Evolutionary conservation across 495 filamentous ascomycete genomes (phyloP).

Genomic region (Amniculicola lignicola): DNA sequence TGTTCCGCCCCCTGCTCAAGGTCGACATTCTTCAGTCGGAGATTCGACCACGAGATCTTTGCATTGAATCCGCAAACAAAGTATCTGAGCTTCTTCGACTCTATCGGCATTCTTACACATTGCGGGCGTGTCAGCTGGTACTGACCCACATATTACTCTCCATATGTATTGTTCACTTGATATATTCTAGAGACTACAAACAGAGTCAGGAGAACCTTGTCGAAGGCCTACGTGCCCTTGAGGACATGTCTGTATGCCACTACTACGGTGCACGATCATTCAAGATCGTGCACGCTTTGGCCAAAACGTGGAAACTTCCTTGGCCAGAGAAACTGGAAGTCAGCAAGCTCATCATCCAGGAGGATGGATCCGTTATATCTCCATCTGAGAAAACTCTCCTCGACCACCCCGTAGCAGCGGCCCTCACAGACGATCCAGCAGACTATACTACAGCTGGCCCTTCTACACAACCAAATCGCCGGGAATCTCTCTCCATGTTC

Average conservation of each 20-base stretch:
- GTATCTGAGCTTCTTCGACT: constrained; percentile 56
- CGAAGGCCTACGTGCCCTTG: constrained; percentile 48
- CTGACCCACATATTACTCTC: constrained; percentile 61
- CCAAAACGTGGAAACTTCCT: constrained; percentile 55
- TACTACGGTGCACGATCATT: constrained; percentile 57
- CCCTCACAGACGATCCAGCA: neutral
- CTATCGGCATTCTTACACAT: constrained; percentile 58
- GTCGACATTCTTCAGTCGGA: constrained; percentile 55
- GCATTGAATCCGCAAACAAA: constrained; percentile 58
- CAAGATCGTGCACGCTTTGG: constrained; percentile 55
- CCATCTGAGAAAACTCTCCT: constrained; percentile 5
- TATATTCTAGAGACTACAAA: constrained; percentile 34
- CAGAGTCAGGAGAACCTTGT: constrained; percentile 25
- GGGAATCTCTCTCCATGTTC: constrained; percentile 23
- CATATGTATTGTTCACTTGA: constrained; percentile 56
- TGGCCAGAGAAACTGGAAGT: constrained; percentile 31
- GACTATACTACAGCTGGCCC: neutral
- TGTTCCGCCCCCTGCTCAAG: constrained; percentile 65
- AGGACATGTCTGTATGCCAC: constrained; percentile 57
- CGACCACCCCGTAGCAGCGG: neutral
- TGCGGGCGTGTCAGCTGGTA: constrained; percentile 56
- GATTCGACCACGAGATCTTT: constrained; percentile 62
- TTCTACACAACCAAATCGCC: neutral
- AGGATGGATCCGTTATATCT: neutral
- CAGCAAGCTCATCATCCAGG: constrained; percentile 7